Evolutionary conservation across 1,284 basidiomycete genomes (phyloP), one percentile per base, ranked within the genome.

Genomic region (Sanghuangporus sanghuang): DNA sequence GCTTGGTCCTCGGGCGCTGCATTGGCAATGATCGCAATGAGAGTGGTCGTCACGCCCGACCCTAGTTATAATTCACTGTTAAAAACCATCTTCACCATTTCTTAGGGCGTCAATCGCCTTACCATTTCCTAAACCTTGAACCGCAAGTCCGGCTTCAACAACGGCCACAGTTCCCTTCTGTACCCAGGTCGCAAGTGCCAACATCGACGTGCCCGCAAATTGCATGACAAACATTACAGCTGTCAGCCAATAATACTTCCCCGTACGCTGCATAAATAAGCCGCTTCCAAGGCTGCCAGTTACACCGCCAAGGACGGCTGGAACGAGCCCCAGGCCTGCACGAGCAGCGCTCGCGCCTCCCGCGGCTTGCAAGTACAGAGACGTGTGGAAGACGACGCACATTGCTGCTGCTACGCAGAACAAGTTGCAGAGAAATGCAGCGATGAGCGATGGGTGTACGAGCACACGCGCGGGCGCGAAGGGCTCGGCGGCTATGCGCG

Each of bases 21-120:
- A 70, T 86, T 86, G 0, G 85, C 83, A 50, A 86, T 85, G 46
- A 86, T 73, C 0, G 85, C 79, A 44, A 87, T 78, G 32, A 87
- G 74, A 42, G 80, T 83, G 0, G 81, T 85, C 0, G 85, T 86
- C 8, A 85, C 73, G 0, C 81, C 82, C 42, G 75, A 71, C 16
- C 81, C 82, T 83, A 60, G 50, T 50, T 44, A 49, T 11, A 23
- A 49, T 49, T 18, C 11, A 49, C 18, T 49, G 9, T 4, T 32
- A 49, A 18, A 21, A 16, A 21, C 32, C 48, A 9, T 8, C 2
- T 32, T 5, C 42, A 27, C 42, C 35, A 18, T 44, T 35, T 36
- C 59, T 38, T 12, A 63, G 44, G 4, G 6, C 27, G n/a, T 21
- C 36, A 64, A 39, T 50, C 12, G 7, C 66, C 74, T 23, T 59